phyloP scores from a whole-genome alignment of 2,329 filamentous ascomycete genomes.

The Metarhizium guizhouense region DNA sequence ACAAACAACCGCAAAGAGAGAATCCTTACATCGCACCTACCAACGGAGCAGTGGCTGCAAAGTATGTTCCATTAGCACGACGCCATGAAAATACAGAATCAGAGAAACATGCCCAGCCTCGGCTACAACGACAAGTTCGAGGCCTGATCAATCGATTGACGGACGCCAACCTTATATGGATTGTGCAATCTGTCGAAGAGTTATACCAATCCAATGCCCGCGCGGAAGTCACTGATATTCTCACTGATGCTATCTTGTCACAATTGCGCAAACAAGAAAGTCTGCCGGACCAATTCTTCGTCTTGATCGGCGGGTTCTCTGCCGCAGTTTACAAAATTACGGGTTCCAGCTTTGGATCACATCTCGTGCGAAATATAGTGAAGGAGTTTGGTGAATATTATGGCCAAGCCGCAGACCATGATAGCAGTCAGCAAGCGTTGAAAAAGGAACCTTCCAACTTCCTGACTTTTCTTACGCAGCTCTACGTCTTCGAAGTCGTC shows the following conservation, averaged over 20 bases:
- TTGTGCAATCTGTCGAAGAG: constrained; percentile 72
- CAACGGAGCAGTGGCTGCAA: constrained; percentile 39
- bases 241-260: constrained; percentile 70
- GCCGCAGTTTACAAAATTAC: constrained; percentile 80
- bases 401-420: constrained; percentile 29
- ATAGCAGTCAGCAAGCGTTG: constrained; percentile 28
- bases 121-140: constrained; percentile 72
- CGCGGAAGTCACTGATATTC: constrained; percentile 75
- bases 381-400: constrained; percentile 65
- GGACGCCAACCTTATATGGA: constrained; percentile 79
- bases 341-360: constrained; percentile 82
- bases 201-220: constrained; percentile 77
- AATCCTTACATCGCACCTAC: constrained; percentile 82
- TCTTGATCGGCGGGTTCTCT: constrained; percentile 83
- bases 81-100: constrained; percentile 53
- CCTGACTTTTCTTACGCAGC: constrained; percentile 70
- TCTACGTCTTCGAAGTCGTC: constrained; percentile 89
- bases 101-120: constrained; percentile 56
- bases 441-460: constrained; percentile 53
- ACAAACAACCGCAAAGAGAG: constrained; percentile 51
- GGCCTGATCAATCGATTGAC: constrained; percentile 89
- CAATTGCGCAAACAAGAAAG: constrained; percentile 70
- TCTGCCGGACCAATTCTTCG: constrained; percentile 80
- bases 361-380: constrained; percentile 71
- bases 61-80: constrained; percentile 80